Conservation (phyloP, 371 early-diverging fungal species). For the Lichtheimia hyalospora region DNA sequence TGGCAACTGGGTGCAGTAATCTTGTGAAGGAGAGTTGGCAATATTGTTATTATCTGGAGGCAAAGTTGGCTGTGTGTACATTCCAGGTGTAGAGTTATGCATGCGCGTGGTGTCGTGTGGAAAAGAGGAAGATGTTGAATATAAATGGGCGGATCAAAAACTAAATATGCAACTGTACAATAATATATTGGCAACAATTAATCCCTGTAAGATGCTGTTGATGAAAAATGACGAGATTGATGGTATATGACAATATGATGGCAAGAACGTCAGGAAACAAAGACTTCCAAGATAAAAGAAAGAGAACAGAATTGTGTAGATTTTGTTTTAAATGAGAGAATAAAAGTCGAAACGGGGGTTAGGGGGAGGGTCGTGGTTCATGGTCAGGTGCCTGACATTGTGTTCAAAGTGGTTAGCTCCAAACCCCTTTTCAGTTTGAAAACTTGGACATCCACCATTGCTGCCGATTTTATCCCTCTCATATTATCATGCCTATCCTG, state of each 20-base stretch:
- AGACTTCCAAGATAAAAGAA: neutral
- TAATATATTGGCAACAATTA: neutral
- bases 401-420: too few species aligned
- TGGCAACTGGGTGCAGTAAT: slow-evolving; percentile 18
- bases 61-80: neutral
- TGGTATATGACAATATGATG: neutral
- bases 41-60: neutral
- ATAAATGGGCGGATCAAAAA: too few species aligned
- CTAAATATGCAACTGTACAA: too few species aligned
- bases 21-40: slow-evolving; percentile 6
- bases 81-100: too few species aligned
- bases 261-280: too few species aligned
- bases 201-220: too few species aligned
- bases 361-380: neutral
- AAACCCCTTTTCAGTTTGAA: too few species aligned
- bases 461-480: too few species aligned
- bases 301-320: neutral
- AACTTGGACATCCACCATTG: too few species aligned
- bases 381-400: neutral
- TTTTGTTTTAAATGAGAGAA: slow-evolving; percentile 15
- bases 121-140: neutral
- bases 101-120: too few species aligned
- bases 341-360: slow-evolving; percentile 11
- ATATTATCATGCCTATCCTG: too few species aligned
- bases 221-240: too few species aligned